Evolutionary conservation across 257 asterid genomes (phyloP).

Genomic region (Solanum sejunctum): DNA sequence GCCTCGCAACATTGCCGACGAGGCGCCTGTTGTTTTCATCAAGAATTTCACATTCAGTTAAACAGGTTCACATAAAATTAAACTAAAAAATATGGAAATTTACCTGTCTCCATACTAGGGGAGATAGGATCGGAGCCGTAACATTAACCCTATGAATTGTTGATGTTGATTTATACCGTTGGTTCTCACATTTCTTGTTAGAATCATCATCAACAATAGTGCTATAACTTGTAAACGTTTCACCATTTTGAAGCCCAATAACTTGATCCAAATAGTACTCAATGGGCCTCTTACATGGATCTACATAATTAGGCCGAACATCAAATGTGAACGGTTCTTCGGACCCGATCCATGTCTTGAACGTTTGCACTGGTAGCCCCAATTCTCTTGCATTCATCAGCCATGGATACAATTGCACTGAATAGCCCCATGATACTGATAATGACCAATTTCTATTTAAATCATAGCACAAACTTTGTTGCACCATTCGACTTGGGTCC

Average conservation of each 20-base stretch:
- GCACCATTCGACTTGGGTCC: background rate
- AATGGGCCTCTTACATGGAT: background rate
- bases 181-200: background rate
- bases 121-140: background rate
- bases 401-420: background rate
- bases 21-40: background rate
- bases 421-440: constrained; percentile 4
- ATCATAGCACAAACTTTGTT: constrained; percentile 1
- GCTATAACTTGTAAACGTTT: background rate
- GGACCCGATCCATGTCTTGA: background rate
- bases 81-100: background rate
- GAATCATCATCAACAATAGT: background rate
- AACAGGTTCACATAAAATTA: background rate
- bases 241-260: background rate
- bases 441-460: background rate
- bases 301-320: background rate
- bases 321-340: background rate
- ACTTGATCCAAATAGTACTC: background rate
- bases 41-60: too few species aligned
- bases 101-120: background rate
- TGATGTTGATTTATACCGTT: background rate
- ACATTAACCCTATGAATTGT: background rate
- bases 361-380: constrained; percentile 1
- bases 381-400: background rate
- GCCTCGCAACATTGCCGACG: constrained; percentile 12